phyloP scores from a whole-genome alignment of 2,329 filamentous ascomycete species.

The Lecanicillium sp. region DNA sequence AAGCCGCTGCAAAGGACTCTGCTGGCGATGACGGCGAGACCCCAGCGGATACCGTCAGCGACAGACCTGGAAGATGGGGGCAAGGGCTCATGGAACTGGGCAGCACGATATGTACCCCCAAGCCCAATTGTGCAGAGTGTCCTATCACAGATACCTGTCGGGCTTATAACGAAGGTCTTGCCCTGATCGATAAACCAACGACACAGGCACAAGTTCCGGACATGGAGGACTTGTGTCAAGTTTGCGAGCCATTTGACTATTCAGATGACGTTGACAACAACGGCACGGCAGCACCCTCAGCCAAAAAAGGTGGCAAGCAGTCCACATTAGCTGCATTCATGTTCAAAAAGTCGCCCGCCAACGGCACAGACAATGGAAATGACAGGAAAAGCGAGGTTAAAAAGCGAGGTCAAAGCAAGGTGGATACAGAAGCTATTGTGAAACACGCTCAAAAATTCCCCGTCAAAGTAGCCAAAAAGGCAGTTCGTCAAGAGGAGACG shows the following conservation, averaged over 20 bases:
- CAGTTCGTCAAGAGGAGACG: constrained; percentile 41
- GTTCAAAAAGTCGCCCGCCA: constrained; percentile 16
- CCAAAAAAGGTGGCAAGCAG: constrained; percentile 18
- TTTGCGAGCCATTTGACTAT: constrained; percentile 35
- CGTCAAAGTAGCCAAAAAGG: constrained; percentile 41
- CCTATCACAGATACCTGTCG: constrained; percentile 44
- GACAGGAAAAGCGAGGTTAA: too few species aligned
- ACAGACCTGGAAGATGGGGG: constrained; percentile 51
- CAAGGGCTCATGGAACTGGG: constrained; percentile 59
- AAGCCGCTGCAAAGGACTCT: constrained; percentile 31
- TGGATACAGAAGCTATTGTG: constrained; percentile 26
- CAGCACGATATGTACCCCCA: constrained; percentile 52
- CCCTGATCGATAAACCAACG: constrained; percentile 15
- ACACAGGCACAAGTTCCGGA: constrained; percentile 22
- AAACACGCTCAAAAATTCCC: constrained; percentile 43
- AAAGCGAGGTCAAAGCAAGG: constrained; percentile 8
- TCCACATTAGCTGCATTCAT: constrained; percentile 26
- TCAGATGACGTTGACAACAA: constrained; percentile 5
- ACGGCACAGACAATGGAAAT: too few species aligned
- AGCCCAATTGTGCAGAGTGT: constrained; percentile 45
- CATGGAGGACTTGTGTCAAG: constrained; percentile 41
- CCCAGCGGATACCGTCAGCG: constrained; percentile 27
- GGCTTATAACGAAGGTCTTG: constrained; percentile 38
- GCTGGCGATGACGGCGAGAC: constrained; percentile 9
- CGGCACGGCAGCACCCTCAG: constrained; percentile 1